Evolutionary conservation across 768 basidiomycete genomes (phyloP), one percentile per base, ranked within the genome.

Genomic region (Lactifluus piperatus): DNA sequence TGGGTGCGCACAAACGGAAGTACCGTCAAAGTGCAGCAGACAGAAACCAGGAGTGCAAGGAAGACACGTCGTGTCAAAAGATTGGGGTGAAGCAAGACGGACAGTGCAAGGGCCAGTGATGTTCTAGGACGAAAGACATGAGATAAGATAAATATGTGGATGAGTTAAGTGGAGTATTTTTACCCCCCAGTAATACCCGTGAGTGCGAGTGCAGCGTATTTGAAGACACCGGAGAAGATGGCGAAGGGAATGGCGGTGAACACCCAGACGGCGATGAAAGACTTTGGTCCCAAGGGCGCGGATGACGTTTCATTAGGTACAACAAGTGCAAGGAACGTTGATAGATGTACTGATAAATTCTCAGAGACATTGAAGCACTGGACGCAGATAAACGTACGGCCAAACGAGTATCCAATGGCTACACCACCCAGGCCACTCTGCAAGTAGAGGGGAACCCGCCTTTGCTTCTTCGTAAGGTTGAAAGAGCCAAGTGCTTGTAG

Each of bases 401-500:
- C 85, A 63, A 84, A 83, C 2, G 74, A 70, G 69, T 77, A 86
- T 26, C 85, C 86, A 18, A 72, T 69, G 14, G 77, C 74, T 22
- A 85, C 60, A 16, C 86, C 86, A 53, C 86, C 85, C 20, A 86
- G 60, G 3, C 85, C 85, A 46, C 85, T 84, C 67, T 80, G 81
- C 10, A 86, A 69, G 10, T 72, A 66, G 68, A 74, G 80, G 30
- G 60, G 68, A 27, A 71, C 66, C n/a, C 62, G 68, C 24, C 68
- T 70, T 24, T 68, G 70, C 50, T 54, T 62, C 46, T 55, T 52
- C 29, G 43, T 55, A 57, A 53, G 54, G 46, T 49, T 57, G 60
- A 53, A 58, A 32, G 60, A 56, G 8, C 57, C 58, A 5, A 29
- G 75, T 72, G 54, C 70, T 64, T 57, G 62, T 10, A 65, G 30